A percentile compares a stretch with the other conserved stretches of the same genome.
These are phyloP conservation scores for Bryoerythrophyllum caledonicum DNA, from an alignment of 225 moss, liverwort and hornwort genomes.

Conservation along the genomic window DNA sequence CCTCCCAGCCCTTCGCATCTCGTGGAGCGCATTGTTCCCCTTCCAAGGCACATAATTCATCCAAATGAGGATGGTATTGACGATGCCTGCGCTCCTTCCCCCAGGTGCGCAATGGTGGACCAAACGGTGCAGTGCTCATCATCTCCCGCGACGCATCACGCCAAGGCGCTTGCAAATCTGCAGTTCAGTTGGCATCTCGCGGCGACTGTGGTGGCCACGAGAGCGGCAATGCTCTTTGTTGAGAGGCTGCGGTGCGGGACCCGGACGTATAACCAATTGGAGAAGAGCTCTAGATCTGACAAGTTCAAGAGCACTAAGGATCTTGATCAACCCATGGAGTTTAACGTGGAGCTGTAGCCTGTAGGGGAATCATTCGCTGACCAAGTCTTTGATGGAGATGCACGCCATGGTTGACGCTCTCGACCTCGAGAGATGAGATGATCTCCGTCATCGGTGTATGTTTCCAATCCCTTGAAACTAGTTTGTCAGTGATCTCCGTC, in stretches of 20 bases:
- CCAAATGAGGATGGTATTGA: conserved; percentile 75
- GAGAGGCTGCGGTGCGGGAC: background rate
- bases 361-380: conserved; percentile 10
- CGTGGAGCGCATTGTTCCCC: conserved; percentile 46
- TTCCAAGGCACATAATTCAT: conserved; percentile 83
- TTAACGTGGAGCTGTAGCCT: conserved; percentile 17
- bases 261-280: conserved; percentile 20
- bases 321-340: background rate
- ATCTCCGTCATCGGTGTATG: background rate
- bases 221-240: conserved; percentile 19
- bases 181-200: conserved; percentile 76
- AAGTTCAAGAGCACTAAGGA: conserved; percentile 31
- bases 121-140: conserved; percentile 36
- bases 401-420: conserved; percentile 33
- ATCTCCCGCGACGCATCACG: conserved; percentile 21
- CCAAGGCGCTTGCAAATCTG: conserved; percentile 79
- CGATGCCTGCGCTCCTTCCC: conserved; percentile 54
- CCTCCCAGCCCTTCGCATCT: conserved; percentile 27
- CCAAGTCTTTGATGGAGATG: conserved; percentile 37
- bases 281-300: background rate
- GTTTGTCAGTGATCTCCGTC: too few relatives aligned
- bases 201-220: conserved; percentile 36
- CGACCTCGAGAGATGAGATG: conserved; percentile 39
- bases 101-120: conserved; percentile 39
- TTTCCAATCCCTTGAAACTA: too few relatives aligned